These are phyloP conservation scores for Lipomyces sp. DNA, from an alignment of 805 yeast genomes.

Conservation along the genomic window DNA sequence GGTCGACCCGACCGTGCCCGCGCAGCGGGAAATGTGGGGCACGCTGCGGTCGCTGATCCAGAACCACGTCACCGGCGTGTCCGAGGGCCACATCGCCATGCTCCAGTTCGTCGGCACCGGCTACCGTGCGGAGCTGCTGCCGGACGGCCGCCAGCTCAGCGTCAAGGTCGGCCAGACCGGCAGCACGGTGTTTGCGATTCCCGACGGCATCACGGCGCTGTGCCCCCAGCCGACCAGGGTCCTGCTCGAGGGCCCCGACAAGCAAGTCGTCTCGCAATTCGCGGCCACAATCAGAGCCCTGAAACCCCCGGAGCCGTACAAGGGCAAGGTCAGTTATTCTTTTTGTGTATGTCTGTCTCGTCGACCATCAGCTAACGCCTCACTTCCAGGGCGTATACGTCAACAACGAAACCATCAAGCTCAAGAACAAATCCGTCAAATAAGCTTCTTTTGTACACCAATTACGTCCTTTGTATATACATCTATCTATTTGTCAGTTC, in stretches of 20 bases:
- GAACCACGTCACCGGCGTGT: constrained; percentile 80
- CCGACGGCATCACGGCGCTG: constrained; percentile 67
- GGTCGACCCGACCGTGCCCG: constrained; percentile 51
- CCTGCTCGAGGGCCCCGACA: constrained; percentile 80
- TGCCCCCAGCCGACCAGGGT: constrained; percentile 85
- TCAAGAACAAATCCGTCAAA: constrained; percentile 92
- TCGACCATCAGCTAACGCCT: background rate
- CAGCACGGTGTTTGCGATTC: constrained; percentile 71
- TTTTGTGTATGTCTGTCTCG: background rate
- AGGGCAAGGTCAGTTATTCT: constrained; percentile 59
- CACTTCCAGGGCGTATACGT: constrained; percentile 68
- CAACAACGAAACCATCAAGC: constrained; percentile 82
- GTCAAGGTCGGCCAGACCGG: constrained; percentile 87
- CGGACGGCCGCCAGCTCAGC: constrained; percentile 55
- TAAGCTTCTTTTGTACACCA: constrained; percentile 37
- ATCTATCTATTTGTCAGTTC: background rate
- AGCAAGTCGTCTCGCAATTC: constrained; percentile 79
- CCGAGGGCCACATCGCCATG: constrained; percentile 88
- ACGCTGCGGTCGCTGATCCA: constrained; percentile 75
- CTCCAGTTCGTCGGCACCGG: constrained; percentile 95
- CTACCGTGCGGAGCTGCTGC: constrained; percentile 70
- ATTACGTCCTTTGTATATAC: constrained; percentile 4
- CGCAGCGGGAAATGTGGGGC: constrained; percentile 93
- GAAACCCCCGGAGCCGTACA: constrained; percentile 97
- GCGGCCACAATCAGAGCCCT: constrained; percentile 83